Evolutionary conservation across 2,329 filamentous ascomycete species (phyloP).

Genomic region (Monilinia aucupariae): DNA sequence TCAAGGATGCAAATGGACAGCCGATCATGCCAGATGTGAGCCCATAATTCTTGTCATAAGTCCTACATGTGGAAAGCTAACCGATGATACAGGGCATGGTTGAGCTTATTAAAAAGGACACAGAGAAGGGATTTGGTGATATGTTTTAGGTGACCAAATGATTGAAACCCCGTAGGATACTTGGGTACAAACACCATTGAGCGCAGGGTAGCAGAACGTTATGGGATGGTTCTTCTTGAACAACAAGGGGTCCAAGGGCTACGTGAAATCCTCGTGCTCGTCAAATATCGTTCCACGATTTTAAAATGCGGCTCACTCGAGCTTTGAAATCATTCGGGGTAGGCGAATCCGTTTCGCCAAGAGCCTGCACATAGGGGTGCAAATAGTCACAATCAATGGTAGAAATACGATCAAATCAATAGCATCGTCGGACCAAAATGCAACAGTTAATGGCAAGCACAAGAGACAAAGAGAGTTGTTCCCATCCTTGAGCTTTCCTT

Average conservation of each 20-base stretch:
- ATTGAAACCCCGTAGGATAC: not conserved
- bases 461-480: too few species aligned
- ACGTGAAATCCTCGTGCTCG: not conserved
- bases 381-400: not conserved
- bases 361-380: slow-evolving; percentile 8
- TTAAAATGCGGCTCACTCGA: slow-evolving; percentile 7
- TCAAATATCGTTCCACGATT: not conserved
- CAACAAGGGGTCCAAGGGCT: not conserved
- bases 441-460: too few species aligned
- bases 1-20: slow-evolving; percentile 65
- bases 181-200: not conserved
- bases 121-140: slow-evolving; percentile 85
- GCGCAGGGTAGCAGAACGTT: not conserved
- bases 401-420: not conserved
- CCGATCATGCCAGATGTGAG: slow-evolving; percentile 86
- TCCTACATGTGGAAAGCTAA: not conserved
- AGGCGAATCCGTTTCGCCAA: slow-evolving; percentile 7
- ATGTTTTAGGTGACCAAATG: slow-evolving; percentile 55
- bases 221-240: not conserved
- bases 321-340: not conserved
- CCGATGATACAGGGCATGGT: slow-evolving; percentile 65
- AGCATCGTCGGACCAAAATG: not conserved
- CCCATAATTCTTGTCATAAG: slow-evolving; percentile 26
- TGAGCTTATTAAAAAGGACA: slow-evolving; percentile 86
- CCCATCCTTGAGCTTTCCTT: not conserved